A percentile compares a stretch with the other conserved stretches of the same genome.
phyloP scores from a whole-genome alignment of 371 early-diverging fungal species.

The Mortierella sp. region DNA sequence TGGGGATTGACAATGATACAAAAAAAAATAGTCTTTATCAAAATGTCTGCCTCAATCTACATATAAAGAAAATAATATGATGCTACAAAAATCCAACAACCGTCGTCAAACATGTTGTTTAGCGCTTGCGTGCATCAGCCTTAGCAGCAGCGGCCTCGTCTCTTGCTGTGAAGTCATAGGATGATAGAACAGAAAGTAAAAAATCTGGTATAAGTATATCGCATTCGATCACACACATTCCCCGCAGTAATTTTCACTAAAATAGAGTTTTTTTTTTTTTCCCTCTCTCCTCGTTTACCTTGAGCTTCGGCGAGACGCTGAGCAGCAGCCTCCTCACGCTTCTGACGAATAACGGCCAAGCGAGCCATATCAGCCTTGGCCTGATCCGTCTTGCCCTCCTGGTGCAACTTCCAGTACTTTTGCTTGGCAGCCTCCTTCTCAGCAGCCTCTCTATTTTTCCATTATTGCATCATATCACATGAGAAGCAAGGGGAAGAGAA shows the following conservation, averaged over 20 bases:
- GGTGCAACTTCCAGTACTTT: constrained; percentile 72
- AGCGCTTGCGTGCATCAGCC: constrained; percentile 45
- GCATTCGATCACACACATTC: neutral
- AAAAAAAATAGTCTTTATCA: neutral
- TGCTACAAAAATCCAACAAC: neutral
- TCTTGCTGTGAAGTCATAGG: constrained; percentile 19
- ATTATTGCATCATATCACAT: constrained; percentile 5
- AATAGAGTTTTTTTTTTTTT: constrained; percentile 12
- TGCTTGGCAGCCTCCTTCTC: constrained; percentile 72
- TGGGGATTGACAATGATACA: neutral
- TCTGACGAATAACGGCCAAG: constrained; percentile 73
- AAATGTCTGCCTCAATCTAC: neutral
- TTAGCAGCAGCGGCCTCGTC: constrained; percentile 57
- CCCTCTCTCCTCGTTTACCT: constrained; percentile 38
- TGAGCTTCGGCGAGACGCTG: constrained; percentile 65
- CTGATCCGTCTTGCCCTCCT: constrained; percentile 79
- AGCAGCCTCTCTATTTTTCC: constrained; percentile 57
- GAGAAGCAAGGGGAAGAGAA: neutral
- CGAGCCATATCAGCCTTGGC: constrained; percentile 76
- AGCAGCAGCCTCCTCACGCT: constrained; percentile 76
- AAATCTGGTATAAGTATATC: neutral
- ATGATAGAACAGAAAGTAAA: neutral
- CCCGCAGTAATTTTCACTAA: neutral
- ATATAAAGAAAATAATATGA: neutral
- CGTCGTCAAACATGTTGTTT: neutral